A percentile compares a stretch with the other conserved stretches of the same genome.
Conservation (phyloP, 306 rosid species). For the Vigna radiata region DNA sequence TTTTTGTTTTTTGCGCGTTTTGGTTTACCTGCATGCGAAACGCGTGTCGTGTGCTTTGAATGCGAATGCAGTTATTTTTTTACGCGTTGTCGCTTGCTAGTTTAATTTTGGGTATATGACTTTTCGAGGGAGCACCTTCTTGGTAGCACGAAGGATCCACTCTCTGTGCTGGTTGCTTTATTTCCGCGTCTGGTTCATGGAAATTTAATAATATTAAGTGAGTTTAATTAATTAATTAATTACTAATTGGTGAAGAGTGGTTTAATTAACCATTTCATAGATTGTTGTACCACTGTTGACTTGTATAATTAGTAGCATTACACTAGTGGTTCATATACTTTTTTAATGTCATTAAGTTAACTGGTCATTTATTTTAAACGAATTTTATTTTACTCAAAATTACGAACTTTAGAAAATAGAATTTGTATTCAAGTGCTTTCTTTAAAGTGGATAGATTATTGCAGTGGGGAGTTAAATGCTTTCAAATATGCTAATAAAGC, state of each 20-base stretch:
- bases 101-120: not conserved
- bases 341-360: no score
- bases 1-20: not conserved
- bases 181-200: not conserved
- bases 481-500: no score
- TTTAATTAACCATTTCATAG: not conserved
- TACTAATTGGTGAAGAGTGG: no score
- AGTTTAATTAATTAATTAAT: not conserved
- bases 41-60: constrained; percentile 12
- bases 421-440: no score
- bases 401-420: no score
- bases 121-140: not conserved
- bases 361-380: no score
- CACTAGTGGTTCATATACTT: no score
- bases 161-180: not conserved
- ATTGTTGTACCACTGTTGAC: not conserved
- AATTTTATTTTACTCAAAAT: no score
- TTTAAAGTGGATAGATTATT: no score
- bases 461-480: no score
- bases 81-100: not conserved
- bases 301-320: not conserved
- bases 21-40: constrained; percentile 7
- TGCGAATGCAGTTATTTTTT: not conserved
- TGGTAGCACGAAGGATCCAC: not conserved
- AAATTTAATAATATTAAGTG: not conserved